Conservation (phyloP, 73 alveolate genomes). For the Halteria grandinella region DNA sequence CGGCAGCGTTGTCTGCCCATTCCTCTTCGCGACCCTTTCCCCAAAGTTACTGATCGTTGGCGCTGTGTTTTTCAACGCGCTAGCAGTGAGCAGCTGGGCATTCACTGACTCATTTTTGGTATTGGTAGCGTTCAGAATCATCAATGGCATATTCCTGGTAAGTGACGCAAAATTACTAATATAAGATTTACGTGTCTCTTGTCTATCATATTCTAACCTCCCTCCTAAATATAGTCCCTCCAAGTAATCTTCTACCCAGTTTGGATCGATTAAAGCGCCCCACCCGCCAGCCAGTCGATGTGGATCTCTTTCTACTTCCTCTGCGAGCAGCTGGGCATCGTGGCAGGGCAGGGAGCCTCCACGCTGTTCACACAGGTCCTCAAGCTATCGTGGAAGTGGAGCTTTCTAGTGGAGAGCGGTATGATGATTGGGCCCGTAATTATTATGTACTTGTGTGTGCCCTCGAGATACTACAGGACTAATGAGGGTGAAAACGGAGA, state of each 20-base stretch:
- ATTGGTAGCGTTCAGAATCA: conserved; percentile 1
- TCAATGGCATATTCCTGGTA: conserved; percentile 5
- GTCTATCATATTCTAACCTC: too few relatives aligned
- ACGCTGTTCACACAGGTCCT: conserved; percentile 5
- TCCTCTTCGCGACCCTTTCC: neutral
- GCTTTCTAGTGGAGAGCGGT: conserved; percentile 13
- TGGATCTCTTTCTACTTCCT: conserved; percentile 33
- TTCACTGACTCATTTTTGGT: neutral
- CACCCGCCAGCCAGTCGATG: neutral
- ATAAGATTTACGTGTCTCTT: too few relatives aligned
- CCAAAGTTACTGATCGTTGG: neutral
- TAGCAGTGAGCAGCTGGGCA: neutral
- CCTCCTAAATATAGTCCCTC: too few relatives aligned
- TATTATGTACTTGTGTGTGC: neutral
- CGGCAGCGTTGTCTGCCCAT: conserved; percentile 22
- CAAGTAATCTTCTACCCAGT: conserved; percentile 27
- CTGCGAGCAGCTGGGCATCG: conserved; percentile 23
- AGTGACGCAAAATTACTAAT: too few relatives aligned
- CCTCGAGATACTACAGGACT: too few relatives aligned
- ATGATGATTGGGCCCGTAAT: conserved; percentile 11
- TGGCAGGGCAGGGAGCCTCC: conserved; percentile 12
- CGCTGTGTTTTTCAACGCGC: neutral
- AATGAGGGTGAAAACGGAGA: too few relatives aligned
- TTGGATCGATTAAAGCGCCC: conserved; percentile 48
- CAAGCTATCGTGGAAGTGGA: conserved; percentile 34